Conservation (phyloP, 2,329 filamentous ascomycete genomes). For the Cryphonectria parasitica region DNA sequence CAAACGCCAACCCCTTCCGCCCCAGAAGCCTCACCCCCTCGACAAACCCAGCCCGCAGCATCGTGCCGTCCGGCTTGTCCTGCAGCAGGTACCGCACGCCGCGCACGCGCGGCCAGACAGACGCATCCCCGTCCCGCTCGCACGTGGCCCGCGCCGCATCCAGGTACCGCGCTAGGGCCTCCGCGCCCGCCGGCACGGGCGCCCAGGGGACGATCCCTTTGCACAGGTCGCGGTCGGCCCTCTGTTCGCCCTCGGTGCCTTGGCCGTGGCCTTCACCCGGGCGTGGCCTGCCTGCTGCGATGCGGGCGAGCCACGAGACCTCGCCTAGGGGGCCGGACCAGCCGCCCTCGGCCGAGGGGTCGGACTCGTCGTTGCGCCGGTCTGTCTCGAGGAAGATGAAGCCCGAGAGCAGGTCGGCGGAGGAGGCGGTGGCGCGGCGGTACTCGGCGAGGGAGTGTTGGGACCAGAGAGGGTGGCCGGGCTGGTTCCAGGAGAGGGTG, state of each 20-base stretch:
- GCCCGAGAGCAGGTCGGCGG: constrained; percentile 57
- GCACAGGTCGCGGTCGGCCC: constrained; percentile 48
- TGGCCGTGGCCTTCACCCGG: constrained; percentile 62
- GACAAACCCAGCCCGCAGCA: constrained; percentile 67
- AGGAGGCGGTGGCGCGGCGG: constrained; percentile 47
- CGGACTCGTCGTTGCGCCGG: constrained; percentile 59
- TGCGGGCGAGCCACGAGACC: constrained; percentile 67
- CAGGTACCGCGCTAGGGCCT: constrained; percentile 68
- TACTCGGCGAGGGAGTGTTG: constrained; percentile 71
- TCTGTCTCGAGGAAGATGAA: constrained; percentile 87
- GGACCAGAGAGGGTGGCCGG: constrained; percentile 61
- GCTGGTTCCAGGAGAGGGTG: constrained; percentile 71
- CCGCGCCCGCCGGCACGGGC: constrained; percentile 70
- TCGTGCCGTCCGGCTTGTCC: constrained; percentile 69
- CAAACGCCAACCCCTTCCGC: constrained; percentile 69
- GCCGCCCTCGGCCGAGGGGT: constrained; percentile 45
- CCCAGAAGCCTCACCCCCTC: constrained; percentile 68
- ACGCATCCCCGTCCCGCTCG: constrained; percentile 54
- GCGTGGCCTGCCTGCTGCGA: constrained; percentile 63
- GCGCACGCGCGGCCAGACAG: constrained; percentile 68
- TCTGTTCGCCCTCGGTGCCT: constrained; percentile 22
- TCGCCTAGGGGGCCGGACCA: constrained; percentile 74
- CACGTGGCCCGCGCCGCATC: constrained; percentile 56
- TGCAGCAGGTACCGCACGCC: constrained; percentile 86
- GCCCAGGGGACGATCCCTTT: constrained; percentile 82